A percentile compares a stretch with the other conserved stretches of the same genome.
Conservation (phyloP, 129 eudicot species). For the Cynara cardunculus region DNA sequence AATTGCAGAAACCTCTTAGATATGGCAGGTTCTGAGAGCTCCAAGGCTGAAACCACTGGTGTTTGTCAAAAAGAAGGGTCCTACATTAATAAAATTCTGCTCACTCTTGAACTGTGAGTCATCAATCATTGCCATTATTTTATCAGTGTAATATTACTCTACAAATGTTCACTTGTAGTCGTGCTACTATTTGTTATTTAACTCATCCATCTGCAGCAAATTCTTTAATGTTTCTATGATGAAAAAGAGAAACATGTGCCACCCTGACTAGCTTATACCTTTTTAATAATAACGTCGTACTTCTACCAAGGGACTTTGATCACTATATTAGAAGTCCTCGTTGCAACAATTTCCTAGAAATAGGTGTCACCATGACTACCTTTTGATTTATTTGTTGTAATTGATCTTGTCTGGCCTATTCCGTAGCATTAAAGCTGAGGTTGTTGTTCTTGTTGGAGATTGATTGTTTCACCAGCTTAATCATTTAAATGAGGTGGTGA, state of each 20-base stretch:
- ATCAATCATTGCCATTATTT: conserved; percentile 39
- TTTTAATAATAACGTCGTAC: background rate
- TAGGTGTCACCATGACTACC: background rate
- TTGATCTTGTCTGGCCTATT: background rate
- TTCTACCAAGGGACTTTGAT: no score
- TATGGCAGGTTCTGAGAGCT: conserved; percentile 99
- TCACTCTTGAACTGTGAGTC: conserved; percentile 96
- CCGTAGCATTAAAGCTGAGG: background rate
- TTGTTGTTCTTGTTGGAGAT: no score
- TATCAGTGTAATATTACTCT: conserved; percentile 31
- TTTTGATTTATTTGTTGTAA: background rate
- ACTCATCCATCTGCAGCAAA: background rate
- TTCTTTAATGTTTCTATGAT: background rate
- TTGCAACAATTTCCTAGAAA: background rate
- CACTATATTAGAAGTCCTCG: background rate
- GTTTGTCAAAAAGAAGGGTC: no score
- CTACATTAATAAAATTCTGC: conserved; percentile 86
- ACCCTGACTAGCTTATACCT: background rate
- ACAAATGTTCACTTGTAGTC: conserved; percentile 17
- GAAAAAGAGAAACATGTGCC: background rate
- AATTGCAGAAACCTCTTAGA: conserved; percentile 93
- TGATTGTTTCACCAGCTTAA: no score
- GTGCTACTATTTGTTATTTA: background rate
- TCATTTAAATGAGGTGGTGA: no score
- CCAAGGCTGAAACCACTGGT: conserved; percentile 88